These are phyloP conservation scores for Dactylonectria macrodidyma DNA, from an alignment of 2,329 filamentous ascomycete genomes.

Conservation along the genomic window DNA sequence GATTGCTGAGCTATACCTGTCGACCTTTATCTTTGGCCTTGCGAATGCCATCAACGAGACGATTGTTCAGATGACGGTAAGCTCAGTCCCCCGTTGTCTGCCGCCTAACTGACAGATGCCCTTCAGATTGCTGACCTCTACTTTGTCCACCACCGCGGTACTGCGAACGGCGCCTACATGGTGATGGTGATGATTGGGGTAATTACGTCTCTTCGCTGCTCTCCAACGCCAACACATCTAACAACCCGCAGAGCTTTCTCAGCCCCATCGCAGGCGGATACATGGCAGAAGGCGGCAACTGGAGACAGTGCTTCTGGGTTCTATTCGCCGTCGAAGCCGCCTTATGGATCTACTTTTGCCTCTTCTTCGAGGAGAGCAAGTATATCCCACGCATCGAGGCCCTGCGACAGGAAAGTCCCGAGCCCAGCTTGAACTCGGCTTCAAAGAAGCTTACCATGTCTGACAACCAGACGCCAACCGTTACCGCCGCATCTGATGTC, in stretches of 20 bases:
- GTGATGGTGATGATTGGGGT: slow-evolving; percentile 47
- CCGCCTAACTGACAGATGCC: neutral
- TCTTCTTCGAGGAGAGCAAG: slow-evolving; percentile 48
- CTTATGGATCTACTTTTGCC: slow-evolving; percentile 32
- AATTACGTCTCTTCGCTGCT: slow-evolving; percentile 3
- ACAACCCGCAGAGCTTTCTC: slow-evolving; percentile 34
- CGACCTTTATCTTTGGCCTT: slow-evolving; percentile 49
- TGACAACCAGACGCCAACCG: neutral
- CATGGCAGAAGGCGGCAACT: slow-evolving; percentile 43
- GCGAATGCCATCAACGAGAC: slow-evolving; percentile 54
- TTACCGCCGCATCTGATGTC: neutral
- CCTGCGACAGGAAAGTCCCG: neutral
- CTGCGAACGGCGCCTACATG: slow-evolving; percentile 48
- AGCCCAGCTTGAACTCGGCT: neutral
- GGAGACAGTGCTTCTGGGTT: slow-evolving; percentile 47
- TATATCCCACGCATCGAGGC: slow-evolving; percentile 41
- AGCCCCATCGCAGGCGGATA: slow-evolving; percentile 49
- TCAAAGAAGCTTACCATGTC: slow-evolving; percentile 7
- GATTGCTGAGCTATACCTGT: slow-evolving; percentile 39
- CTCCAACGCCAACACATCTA: neutral
- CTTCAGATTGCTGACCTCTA: slow-evolving; percentile 48
- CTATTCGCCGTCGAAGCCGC: slow-evolving; percentile 35
- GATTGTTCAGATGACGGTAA: slow-evolving; percentile 54
- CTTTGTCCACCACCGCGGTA: slow-evolving; percentile 49
- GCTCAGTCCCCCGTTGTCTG: neutral